These are phyloP conservation scores for Lentinula sp. DNA, from an alignment of 768 basidiomycete genomes.

Conservation along the genomic window DNA sequence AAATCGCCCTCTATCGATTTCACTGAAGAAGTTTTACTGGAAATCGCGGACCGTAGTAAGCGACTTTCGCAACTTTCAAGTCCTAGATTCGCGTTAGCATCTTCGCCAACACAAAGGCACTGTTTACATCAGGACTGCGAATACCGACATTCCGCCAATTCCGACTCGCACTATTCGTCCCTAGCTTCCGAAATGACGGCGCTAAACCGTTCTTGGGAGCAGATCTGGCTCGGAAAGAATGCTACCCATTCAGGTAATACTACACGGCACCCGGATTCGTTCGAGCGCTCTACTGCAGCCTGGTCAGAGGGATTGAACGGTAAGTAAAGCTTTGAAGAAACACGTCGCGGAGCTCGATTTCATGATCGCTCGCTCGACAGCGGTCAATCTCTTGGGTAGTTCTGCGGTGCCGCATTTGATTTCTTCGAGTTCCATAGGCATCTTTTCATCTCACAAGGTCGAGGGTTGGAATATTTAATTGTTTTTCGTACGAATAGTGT, in stretches of 20 bases:
- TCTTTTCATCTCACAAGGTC: not conserved
- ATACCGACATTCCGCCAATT: not conserved
- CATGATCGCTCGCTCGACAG: not conserved
- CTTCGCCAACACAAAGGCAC: not conserved
- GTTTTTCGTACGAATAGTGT: too few relatives aligned
- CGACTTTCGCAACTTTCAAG: not conserved
- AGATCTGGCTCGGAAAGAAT: conserved; percentile 4
- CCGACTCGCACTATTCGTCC: not conserved
- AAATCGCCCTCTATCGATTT: conserved; percentile 21
- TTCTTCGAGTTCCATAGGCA: not conserved
- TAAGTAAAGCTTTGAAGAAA: not conserved
- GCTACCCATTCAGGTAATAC: not conserved
- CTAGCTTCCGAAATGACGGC: not conserved
- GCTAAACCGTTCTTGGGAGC: conserved; percentile 3
- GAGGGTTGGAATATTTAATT: too few relatives aligned
- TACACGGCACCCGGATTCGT: conserved; percentile 30
- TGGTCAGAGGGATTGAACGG: conserved; percentile 5
- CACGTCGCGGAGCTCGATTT: not conserved
- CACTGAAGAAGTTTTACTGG: conserved; percentile 22
- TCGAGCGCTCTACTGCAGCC: conserved; percentile 37
- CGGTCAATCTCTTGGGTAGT: not conserved
- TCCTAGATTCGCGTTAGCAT: conserved; percentile 4
- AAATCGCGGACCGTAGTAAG: conserved; percentile 18
- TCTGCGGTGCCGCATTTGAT: not conserved
- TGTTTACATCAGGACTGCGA: not conserved